Conservation (phyloP, 2,329 filamentous ascomycete species). For the Fusarium sp. region DNA sequence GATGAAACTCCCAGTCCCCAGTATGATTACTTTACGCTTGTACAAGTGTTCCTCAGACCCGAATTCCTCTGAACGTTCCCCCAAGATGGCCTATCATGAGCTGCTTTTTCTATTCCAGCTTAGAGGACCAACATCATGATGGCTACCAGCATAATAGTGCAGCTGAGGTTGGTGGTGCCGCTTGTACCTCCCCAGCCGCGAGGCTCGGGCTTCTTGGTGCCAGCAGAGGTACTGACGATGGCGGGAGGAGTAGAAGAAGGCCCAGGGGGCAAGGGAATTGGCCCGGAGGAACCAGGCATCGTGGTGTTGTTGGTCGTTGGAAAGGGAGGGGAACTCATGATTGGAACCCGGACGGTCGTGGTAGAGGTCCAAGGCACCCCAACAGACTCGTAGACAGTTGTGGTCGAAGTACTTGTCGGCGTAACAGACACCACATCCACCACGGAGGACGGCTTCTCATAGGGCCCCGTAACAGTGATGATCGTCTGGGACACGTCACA, state of each 20-base stretch:
- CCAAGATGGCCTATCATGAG: not conserved
- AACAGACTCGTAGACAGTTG: conserved; percentile 51
- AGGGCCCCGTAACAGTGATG: conserved; percentile 43
- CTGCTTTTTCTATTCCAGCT: conserved; percentile 3
- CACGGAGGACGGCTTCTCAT: not conserved
- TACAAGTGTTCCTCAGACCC: conserved; percentile 10
- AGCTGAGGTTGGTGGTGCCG: conserved; percentile 52
- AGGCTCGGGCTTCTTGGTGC: conserved; percentile 51
- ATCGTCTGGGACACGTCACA: not conserved
- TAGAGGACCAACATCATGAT: conserved; percentile 53
- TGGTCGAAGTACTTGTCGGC: conserved; percentile 49
- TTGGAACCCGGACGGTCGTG: conserved; percentile 51
- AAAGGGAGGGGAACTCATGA: conserved; percentile 47
- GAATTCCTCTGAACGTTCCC: not conserved
- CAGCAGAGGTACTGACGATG: conserved; percentile 50
- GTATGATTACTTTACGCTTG: conserved; percentile 16
- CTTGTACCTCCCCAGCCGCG: conserved; percentile 48
- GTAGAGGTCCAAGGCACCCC: conserved; percentile 48
- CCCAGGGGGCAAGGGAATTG: conserved; percentile 41
- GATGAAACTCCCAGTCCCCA: conserved; percentile 36
- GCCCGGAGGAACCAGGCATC: conserved; percentile 43
- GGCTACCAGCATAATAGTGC: conserved; percentile 54
- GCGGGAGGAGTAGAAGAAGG: conserved; percentile 49
- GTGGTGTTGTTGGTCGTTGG: conserved; percentile 50
- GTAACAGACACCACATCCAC: conserved; percentile 4